These are phyloP conservation scores for Pichia cactophila DNA, from an alignment of 1,139 yeast genomes.

Conservation along the genomic window DNA sequence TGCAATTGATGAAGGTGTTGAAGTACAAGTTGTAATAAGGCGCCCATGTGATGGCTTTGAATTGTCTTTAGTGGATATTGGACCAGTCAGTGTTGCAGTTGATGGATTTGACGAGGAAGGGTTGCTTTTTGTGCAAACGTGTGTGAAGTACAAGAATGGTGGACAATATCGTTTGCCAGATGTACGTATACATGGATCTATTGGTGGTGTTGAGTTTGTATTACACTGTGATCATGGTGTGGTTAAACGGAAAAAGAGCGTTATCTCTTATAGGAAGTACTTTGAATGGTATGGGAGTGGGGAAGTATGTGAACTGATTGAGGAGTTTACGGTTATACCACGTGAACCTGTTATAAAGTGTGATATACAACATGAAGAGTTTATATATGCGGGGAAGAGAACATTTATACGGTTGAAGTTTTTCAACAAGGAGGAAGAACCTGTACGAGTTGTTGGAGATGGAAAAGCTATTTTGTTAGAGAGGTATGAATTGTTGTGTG, in stretches of 20 bases:
- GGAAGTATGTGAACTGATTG: background rate
- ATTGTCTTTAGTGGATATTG: constrained; percentile 23
- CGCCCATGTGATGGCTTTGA: constrained; percentile 21
- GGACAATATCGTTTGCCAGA: constrained; percentile 18
- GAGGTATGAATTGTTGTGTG: background rate
- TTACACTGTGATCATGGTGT: background rate
- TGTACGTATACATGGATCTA: constrained; percentile 5
- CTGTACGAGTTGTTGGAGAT: constrained; percentile 12
- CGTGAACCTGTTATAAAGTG: constrained; percentile 28
- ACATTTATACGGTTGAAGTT: constrained; percentile 21
- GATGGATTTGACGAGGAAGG: constrained; percentile 1
- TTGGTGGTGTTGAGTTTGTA: constrained; percentile 5
- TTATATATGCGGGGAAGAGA: constrained; percentile 26
- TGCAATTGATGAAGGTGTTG: constrained; percentile 19
- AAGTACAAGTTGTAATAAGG: constrained; percentile 27
- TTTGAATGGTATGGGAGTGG: constrained; percentile 4
- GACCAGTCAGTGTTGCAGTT: constrained; percentile 8
- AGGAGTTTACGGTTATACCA: constrained; percentile 19
- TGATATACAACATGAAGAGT: constrained; percentile 13
- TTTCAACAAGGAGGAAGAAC: constrained; percentile 25
- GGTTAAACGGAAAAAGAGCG: background rate
- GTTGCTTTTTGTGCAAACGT: constrained; percentile 23
- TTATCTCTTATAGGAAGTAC: background rate
- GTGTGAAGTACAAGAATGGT: constrained; percentile 13
- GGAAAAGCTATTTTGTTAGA: constrained; percentile 3